Base-by-base conservation (phyloP, 345 rosid genomes). In the Cardamine chenopodiifolia region DNA sequence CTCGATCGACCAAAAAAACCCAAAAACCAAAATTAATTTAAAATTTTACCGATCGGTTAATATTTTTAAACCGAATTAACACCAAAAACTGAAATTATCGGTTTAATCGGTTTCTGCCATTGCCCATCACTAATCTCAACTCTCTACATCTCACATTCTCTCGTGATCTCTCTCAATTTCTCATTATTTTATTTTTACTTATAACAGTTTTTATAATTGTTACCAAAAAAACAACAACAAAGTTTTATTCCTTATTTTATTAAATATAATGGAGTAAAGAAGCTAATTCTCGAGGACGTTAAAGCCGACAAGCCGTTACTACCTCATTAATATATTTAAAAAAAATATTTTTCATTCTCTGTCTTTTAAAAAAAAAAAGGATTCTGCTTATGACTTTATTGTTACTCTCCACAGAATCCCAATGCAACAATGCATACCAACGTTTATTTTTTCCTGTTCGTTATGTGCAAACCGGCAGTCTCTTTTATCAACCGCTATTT, bases 221-320 rank as follows among this genome's bases (percentile, higher is more conserved):
- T n/a, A n/a, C n/a, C n/a, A n/a, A n/a, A n/a, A n/a, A n/a, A n/a
- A n/a, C n/a, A n/a, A n/a, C n/a, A n/a, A n/a, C n/a, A 61, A 14
- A 61, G 14, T 22, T 37, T 42, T 17, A 15, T 40, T 7, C 29
- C 49, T 22, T 37, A 22, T 20, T 61, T 61, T 13, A 25, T 23
- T 20, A 20, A 7, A 19, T 19, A 23, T 8, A 22, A 14, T 13
- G 3, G 20, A 32, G 0, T 31, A 49, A 34, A 23, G 20, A 66
- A 23, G 35, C 37, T n/a, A 54, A 25, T 23, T 53, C 18, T 11
- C 7, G 23, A 68, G 28, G 26, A 68, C 19, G 49, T 59, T 45
- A 31, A 57, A 29, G 66, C 66, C 57, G 47, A 70, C 74, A 58
- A 70, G 34, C 66, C n/a, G 45, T 29, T 40, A 70, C 44, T 32